phyloP scores from a whole-genome alignment of 2,329 filamentous ascomycete genomes.

The Colletotrichum acutatum region DNA sequence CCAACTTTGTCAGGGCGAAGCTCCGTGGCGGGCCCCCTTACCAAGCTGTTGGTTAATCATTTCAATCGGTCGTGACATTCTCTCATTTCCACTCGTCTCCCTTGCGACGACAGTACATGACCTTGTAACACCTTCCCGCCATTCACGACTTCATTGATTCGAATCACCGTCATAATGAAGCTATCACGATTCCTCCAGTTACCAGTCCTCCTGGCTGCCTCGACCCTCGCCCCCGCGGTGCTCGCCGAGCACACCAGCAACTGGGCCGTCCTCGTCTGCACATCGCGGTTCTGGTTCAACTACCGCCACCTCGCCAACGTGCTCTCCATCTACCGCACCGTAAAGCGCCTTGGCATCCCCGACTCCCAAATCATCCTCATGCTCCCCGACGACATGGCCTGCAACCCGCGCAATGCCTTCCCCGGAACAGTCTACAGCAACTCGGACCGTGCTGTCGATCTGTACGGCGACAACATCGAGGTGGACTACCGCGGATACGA shows the following conservation, averaged over 20 bases:
- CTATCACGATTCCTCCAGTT: constrained; percentile 55
- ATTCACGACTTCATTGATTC: background rate
- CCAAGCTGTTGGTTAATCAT: constrained; percentile 1
- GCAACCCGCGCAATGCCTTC: constrained; percentile 98
- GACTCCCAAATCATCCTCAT: constrained; percentile 99
- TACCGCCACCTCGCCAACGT: constrained; percentile 99
- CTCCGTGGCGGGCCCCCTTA: constrained; percentile 29
- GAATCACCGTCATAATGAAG: constrained; percentile 57
- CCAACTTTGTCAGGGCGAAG: constrained; percentile 23
- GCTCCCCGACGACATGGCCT: constrained; percentile 99
- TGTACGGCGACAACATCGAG: constrained; percentile 99
- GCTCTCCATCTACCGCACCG: constrained; percentile 95
- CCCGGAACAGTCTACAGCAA: constrained; percentile 99
- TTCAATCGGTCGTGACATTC: background rate
- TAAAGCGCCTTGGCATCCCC: constrained; percentile 96
- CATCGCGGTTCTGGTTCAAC: constrained; percentile 99
- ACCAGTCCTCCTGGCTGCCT: constrained; percentile 59
- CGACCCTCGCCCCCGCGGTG: constrained; percentile 56
- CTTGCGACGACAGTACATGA: background rate
- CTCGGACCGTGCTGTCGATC: constrained; percentile 91
- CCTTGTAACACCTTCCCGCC: background rate
- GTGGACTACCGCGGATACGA: constrained; percentile 98
- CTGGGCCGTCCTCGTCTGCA: constrained; percentile 98
- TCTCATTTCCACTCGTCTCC: background rate
- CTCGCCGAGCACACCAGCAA: constrained; percentile 92